Conservation (phyloP, 2,329 filamentous ascomycete genomes). For the Cladosporium sp. region DNA sequence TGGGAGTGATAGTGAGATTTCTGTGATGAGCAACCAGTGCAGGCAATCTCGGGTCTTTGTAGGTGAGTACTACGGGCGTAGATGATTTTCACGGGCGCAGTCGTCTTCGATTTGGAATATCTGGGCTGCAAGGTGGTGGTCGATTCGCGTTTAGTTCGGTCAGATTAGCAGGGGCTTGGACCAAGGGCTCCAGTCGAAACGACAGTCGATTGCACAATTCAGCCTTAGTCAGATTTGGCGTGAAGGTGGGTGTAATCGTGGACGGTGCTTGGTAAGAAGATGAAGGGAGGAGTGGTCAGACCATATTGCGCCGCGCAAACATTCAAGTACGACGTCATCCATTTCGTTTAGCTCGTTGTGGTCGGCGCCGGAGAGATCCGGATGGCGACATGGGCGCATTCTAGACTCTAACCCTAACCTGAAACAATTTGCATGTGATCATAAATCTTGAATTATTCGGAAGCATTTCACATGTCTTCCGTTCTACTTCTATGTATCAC, state of each 20-base stretch:
- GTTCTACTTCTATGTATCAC: neutral
- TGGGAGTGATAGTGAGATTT: neutral
- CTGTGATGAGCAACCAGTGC: neutral
- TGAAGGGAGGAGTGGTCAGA: constrained; percentile 6
- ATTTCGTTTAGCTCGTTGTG: neutral
- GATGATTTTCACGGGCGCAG: constrained; percentile 2
- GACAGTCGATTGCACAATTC: neutral
- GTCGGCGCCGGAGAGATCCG: neutral
- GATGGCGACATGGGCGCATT: neutral
- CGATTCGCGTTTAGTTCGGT: neutral
- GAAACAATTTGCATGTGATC: neutral
- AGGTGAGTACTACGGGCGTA: too few relatives aligned
- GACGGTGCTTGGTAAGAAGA: constrained; percentile 5
- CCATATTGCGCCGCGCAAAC: constrained; percentile 1
- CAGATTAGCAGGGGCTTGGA: neutral
- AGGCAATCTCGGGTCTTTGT: neutral
- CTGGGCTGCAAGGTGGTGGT: neutral
- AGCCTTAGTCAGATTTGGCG: neutral
- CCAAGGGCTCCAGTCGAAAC: neutral
- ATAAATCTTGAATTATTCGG: neutral
- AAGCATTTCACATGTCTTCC: neutral
- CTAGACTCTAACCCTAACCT: neutral
- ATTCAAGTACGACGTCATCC: constrained; percentile 11
- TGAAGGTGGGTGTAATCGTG: neutral
- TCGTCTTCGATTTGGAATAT: constrained; percentile 11